These are phyloP conservation scores for Phytophthora foliorum DNA, from an alignment of 352 stramenopile species.

Conservation along the genomic window DNA sequence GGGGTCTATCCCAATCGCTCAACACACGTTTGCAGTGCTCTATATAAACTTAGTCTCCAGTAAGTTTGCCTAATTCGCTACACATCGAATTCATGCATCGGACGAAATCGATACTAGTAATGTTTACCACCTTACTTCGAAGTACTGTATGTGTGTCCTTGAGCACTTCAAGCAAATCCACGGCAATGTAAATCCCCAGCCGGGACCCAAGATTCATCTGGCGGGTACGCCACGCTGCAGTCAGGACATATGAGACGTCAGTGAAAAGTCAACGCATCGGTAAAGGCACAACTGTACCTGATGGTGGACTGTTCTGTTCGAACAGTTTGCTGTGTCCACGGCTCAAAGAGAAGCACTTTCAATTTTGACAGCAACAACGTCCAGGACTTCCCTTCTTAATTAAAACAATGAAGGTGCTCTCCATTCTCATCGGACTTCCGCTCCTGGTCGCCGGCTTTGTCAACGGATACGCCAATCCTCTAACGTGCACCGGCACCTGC, in stretches of 20 bases:
- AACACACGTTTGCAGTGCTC: no score
- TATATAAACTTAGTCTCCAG: no score
- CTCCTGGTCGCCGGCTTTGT: constrained; percentile 25
- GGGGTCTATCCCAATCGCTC: no score
- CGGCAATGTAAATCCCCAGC: neutral
- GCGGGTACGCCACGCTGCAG: neutral
- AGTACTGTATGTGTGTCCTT: no score
- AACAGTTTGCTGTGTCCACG: neutral
- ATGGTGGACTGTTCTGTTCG: neutral
- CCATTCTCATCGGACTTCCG: constrained; percentile 15
- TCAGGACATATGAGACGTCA: neutral
- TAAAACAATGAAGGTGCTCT: neutral
- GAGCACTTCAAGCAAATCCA: constrained; percentile 5
- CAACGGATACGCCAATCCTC: constrained; percentile 30
- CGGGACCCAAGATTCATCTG: neutral
- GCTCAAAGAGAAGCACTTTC: neutral
- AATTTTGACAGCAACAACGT: neutral
- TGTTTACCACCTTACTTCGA: no score
- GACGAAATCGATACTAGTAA: neutral
- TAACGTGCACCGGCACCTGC: constrained; percentile 36
- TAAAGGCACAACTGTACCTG: neutral
- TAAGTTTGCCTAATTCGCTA: no score
- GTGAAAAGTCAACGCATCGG: neutral
- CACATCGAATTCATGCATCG: no score
- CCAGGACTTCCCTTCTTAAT: neutral